phyloP scores from a whole-genome alignment of 495 filamentous ascomycete genomes.

The Bacidia gigantensis region DNA sequence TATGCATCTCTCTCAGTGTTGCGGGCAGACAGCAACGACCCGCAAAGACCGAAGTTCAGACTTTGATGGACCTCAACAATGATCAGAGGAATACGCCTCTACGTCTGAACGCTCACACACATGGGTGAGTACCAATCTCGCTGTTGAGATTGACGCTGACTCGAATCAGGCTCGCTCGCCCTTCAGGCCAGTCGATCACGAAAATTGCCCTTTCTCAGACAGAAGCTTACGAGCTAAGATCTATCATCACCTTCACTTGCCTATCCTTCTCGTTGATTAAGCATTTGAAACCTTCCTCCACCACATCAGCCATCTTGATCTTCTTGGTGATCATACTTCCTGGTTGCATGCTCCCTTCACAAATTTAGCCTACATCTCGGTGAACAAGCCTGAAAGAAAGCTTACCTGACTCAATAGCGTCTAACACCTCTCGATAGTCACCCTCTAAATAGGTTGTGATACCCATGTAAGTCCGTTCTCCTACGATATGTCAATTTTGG shows the following conservation, averaged over 20 bases:
- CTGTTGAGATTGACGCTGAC: too few species aligned
- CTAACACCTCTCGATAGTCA: slow-evolving; percentile 41
- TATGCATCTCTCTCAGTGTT: too few species aligned
- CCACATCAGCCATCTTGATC: slow-evolving; percentile 39
- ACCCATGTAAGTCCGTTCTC: slow-evolving; percentile 29
- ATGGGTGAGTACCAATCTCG: neutral
- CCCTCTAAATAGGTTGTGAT: slow-evolving; percentile 40
- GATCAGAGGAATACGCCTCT: too few species aligned
- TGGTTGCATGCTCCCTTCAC: slow-evolving; percentile 36
- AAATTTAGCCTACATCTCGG: neutral
- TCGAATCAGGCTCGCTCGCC: too few species aligned
- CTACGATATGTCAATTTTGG: neutral
- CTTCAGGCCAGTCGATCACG: too few species aligned
- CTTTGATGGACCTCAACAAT: too few species aligned
- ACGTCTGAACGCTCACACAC: too few species aligned
- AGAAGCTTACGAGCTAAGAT: slow-evolving; percentile 5
- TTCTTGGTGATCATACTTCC: slow-evolving; percentile 44
- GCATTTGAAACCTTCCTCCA: slow-evolving; percentile 42
- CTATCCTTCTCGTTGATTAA: slow-evolving; percentile 42
- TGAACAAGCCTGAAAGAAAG: neutral
- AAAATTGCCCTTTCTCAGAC: too few species aligned
- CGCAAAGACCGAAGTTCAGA: too few species aligned
- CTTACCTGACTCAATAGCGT: slow-evolving; percentile 35
- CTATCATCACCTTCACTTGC: slow-evolving; percentile 42
- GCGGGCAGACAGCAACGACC: too few species aligned